Conservation (phyloP, 129 eudicot genomes). For the Tagetes patula region DNA sequence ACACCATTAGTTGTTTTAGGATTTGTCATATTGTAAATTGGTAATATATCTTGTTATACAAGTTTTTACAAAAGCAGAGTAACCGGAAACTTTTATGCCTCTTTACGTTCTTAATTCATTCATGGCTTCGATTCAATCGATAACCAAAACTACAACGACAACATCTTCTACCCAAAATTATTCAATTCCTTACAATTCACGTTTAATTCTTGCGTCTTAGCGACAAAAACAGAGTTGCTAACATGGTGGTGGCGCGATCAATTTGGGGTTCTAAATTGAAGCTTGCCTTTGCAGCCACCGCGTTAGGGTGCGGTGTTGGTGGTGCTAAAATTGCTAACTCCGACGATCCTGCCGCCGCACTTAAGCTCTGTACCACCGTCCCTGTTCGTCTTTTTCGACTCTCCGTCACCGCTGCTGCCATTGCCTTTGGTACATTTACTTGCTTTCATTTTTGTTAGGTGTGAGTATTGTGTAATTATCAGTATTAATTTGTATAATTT, state of each 20-base stretch:
- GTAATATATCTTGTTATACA: too few species aligned
- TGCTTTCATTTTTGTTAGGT: background rate
- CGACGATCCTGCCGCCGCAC: constrained; percentile 74
- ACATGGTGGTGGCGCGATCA: constrained; percentile 51
- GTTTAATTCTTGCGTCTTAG: background rate
- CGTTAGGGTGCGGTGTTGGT: constrained; percentile 58
- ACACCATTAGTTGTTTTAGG: too few species aligned
- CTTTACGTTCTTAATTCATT: background rate
- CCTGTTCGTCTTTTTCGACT: constrained; percentile 85
- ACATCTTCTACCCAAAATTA: background rate
- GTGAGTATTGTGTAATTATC: background rate
- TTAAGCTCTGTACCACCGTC: constrained; percentile 77
- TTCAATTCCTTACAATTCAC: constrained; percentile 3
- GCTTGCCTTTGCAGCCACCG: constrained; percentile 56
- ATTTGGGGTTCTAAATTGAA: constrained; percentile 53
- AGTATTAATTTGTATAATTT: too few species aligned
- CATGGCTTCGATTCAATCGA: constrained; percentile 12
- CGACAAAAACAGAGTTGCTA: background rate
- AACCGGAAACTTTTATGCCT: background rate
- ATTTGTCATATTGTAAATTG: too few species aligned
- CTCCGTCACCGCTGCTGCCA: constrained; percentile 65
- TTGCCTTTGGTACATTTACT: constrained; percentile 64
- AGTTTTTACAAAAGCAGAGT: background rate
- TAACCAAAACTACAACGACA: background rate
- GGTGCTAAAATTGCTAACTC: constrained; percentile 66